Conservation (phyloP, 768 basidiomycete species). For the Trametes coccinea region DNA sequence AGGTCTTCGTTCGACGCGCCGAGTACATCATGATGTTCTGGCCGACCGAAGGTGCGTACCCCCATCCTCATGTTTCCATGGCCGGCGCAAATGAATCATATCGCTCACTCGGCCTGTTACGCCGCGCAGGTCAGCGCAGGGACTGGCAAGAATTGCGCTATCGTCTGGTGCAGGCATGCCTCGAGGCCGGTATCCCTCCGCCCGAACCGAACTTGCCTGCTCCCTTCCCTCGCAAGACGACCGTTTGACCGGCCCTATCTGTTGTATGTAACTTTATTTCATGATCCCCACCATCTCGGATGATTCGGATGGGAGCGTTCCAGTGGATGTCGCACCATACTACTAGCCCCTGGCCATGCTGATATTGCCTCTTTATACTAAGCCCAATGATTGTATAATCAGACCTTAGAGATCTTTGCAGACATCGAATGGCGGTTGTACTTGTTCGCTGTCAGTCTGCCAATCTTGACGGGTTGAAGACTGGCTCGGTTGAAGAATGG, state of each 20-base stretch:
- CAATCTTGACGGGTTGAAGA: no score
- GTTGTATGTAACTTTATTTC: not conserved
- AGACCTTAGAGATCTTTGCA: no score
- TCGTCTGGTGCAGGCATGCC: conserved; percentile 49
- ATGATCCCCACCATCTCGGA: not conserved
- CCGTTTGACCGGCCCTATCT: not conserved
- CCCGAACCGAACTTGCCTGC: conserved; percentile 6
- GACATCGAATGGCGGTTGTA: no score
- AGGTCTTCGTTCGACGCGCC: conserved; percentile 54
- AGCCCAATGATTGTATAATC: no score
- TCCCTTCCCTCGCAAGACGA: conserved; percentile 3
- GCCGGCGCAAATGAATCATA: no score
- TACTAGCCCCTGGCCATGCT: no score
- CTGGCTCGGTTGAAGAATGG: no score
- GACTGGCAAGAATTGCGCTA: conserved; percentile 49
- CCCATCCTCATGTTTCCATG: no score
- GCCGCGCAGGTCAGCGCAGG: conserved; percentile 48
- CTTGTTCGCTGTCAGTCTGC: no score
- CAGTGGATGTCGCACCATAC: no score
- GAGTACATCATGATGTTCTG: conserved; percentile 63
- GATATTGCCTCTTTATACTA: no score
- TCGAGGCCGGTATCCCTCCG: conserved; percentile 42
- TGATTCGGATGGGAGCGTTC: no score
- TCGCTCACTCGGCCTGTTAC: not conserved
- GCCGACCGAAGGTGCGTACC: conserved; percentile 57